Evolutionary conservation across 1,284 basidiomycete species (phyloP).

Genomic region (Fistulinella cinereoalba): DNA sequence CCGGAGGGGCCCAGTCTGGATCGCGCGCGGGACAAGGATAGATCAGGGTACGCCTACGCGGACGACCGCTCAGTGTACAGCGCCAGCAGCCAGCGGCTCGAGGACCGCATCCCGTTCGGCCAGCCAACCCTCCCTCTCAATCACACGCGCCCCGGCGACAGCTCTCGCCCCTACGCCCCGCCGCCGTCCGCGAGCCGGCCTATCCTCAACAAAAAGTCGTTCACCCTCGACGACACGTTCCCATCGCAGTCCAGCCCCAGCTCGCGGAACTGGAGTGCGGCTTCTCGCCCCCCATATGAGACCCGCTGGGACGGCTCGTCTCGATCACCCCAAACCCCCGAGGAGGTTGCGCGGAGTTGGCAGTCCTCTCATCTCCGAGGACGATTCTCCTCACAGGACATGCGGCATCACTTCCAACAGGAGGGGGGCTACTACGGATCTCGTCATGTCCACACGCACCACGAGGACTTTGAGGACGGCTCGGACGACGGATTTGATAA

Average conservation of each 20-base stretch:
- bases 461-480: slow-evolving; percentile 33
- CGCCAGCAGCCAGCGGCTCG: slow-evolving; percentile 8
- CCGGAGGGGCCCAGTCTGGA: slow-evolving; percentile 29
- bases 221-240: slow-evolving; percentile 26
- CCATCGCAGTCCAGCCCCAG: slow-evolving; percentile 22
- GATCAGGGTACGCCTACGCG: slow-evolving; percentile 11
- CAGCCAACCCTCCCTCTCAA: slow-evolving; percentile 11
- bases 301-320: slow-evolving; percentile 27
- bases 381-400: slow-evolving; percentile 31
- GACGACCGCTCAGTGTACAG: slow-evolving; percentile 26
- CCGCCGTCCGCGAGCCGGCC: slow-evolving; percentile 33
- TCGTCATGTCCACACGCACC: slow-evolving; percentile 26
- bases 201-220: slow-evolving; percentile 29
- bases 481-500: slow-evolving; percentile 33
- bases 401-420: slow-evolving; percentile 24
- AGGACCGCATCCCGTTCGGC: slow-evolving; percentile 15
- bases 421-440: slow-evolving; percentile 13
- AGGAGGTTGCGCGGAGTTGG: slow-evolving; percentile 31
- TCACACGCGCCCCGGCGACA: slow-evolving; percentile 15
- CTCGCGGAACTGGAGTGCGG: slow-evolving; percentile 20
- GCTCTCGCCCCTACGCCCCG: slow-evolving; percentile 20
- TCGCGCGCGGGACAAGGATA: slow-evolving; percentile 22
- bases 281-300: slow-evolving; percentile 28
- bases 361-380: slow-evolving; percentile 27
- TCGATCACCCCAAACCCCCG: slow-evolving; percentile 31